Conservation (phyloP, 169 alveolate species). For the Theileria sp. region DNA sequence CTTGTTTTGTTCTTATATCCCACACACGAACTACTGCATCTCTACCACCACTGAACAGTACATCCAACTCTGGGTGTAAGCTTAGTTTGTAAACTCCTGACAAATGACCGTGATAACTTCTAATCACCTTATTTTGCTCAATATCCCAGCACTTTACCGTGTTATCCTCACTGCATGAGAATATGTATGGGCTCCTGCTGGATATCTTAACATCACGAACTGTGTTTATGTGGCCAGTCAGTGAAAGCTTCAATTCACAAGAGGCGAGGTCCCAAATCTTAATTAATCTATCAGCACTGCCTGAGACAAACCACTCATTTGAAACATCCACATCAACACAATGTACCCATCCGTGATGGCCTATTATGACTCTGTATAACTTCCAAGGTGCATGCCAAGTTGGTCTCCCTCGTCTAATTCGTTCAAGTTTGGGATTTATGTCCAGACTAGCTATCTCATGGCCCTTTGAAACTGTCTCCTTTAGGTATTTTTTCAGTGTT, state of each 20-base stretch:
- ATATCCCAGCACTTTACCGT: conserved; percentile 97
- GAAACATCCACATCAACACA: conserved; percentile 94
- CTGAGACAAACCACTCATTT: conserved; percentile 95
- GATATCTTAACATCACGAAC: conserved; percentile 92
- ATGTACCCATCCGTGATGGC: conserved; percentile 99
- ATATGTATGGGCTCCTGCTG: conserved; percentile 94
- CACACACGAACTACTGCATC: conserved; percentile 97
- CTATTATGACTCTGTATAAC: conserved; percentile 93
- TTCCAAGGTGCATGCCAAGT: conserved; percentile 97
- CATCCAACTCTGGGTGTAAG: conserved; percentile 95
- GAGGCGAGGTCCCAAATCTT: conserved; percentile 98
- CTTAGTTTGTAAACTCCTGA: conserved; percentile 93
- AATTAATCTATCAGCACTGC: conserved; percentile 94
- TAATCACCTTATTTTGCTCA: conserved; percentile 94
- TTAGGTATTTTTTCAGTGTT: conserved; percentile 29
- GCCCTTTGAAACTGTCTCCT: conserved; percentile 62
- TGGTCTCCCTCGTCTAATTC: conserved; percentile 71
- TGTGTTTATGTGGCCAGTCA: conserved; percentile 96
- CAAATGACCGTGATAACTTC: conserved; percentile 96
- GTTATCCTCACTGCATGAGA: conserved; percentile 97
- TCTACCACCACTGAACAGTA: conserved; percentile 96
- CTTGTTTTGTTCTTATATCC: conserved; percentile 96
- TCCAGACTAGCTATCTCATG: conserved; percentile 67
- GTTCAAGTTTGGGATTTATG: conserved; percentile 63
- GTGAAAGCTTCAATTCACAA: conserved; percentile 92